Conservation (phyloP, 164 flowering plant species). For the Chloranthus sessilifolius region DNA sequence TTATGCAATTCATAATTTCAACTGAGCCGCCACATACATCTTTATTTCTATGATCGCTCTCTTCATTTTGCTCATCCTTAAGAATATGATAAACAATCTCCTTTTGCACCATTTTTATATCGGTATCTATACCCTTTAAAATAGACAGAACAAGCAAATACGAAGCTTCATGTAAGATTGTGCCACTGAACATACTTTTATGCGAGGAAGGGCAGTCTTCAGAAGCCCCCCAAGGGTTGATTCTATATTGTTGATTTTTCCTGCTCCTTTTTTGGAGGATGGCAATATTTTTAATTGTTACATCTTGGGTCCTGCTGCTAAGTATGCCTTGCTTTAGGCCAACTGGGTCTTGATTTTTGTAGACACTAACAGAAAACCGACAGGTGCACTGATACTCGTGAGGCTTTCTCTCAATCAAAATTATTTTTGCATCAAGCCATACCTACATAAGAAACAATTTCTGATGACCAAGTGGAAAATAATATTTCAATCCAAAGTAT, state of each 20-base stretch:
- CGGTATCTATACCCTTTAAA: conserved; percentile 36
- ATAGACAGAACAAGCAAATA: conserved; percentile 75
- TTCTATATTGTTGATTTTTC: conserved; percentile 34
- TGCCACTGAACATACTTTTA: conserved; percentile 45
- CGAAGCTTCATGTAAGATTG: conserved; percentile 51
- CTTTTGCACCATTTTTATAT: conserved; percentile 41
- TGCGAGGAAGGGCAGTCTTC: conserved; percentile 44
- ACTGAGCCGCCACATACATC: conserved; percentile 5
- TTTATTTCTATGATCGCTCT: background rate
- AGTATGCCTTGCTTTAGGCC: conserved; percentile 30
- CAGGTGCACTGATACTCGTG: conserved; percentile 62
- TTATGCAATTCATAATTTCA: conserved; percentile 28
- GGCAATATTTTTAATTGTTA: conserved; percentile 44
- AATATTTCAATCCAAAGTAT: background rate
- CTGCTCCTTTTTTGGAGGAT: conserved; percentile 58
- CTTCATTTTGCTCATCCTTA: conserved; percentile 18
- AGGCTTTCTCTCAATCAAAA: conserved; percentile 66
- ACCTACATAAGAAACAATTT: conserved; percentile 35
- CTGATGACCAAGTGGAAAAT: background rate
- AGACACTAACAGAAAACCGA: conserved; percentile 48
- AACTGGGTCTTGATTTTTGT: conserved; percentile 27
- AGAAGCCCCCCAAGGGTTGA: conserved; percentile 41
- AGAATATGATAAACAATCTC: conserved; percentile 54
- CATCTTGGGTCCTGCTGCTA: conserved; percentile 24
- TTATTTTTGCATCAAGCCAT: conserved; percentile 75